Evolutionary conservation across 2,329 filamentous ascomycete species (phyloP), one percentile per base, ranked within the genome.

Genomic region (Coniosporium tulheliwenetii): DNA sequence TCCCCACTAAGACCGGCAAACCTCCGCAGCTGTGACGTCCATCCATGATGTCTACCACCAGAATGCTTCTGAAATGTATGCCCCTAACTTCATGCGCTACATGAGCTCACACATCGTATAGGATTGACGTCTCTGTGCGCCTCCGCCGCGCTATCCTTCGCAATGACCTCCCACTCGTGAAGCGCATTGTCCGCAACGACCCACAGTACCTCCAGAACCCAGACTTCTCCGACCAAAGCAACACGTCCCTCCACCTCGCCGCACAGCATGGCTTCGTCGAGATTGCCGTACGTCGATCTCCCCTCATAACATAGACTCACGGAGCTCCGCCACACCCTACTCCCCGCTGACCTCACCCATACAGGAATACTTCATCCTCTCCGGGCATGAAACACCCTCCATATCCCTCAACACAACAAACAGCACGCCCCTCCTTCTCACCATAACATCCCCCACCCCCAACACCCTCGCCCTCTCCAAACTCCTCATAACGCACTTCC

Each of bases 221-320:
- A 2, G 84, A 93, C 59, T 73, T 75, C 50, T 73, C 76, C 3
- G 70, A 77, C 45, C 77, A 84, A 48, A 82, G 81, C 57, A 91
- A 93, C 63, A 89, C 85, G 2, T 85, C 77, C 47, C 71, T 94
- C 33, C 85, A 93, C 58, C 71, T 93, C 2, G 83, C 85, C 36
- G 81, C 82, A 9, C 75, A 74, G 7, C 68, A 85, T 42, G 85
- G 85, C 40, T 73, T 80, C 54, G 66, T 75, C 7, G 64, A 77
- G 37, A 79, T 91, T 50, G 79, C 75, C 55, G 62, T 65, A n/a
- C 31, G 29, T 5, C 13, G 13, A 36, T 30, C 15, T 26, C 10
- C 19, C 16, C 15, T 39, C 30, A 8, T 3, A 12, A 5, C 13
- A 31, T 9, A n/a, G 10, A 36, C 19, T 29, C 38, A 29, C 32